Conservation (phyloP, 495 filamentous ascomycete genomes). For the Penicillium lagena region DNA sequence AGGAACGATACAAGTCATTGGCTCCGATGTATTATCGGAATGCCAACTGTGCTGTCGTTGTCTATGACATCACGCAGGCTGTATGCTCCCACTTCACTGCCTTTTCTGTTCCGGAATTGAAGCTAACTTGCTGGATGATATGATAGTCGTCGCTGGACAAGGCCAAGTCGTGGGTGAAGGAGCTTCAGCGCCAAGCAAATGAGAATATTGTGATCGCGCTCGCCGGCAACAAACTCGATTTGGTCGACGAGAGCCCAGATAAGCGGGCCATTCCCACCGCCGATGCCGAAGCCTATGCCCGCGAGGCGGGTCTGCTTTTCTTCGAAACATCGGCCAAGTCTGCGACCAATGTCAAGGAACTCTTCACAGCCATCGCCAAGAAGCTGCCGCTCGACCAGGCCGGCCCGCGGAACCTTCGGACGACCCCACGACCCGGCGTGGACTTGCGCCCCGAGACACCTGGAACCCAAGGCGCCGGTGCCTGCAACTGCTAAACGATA, state of each 20-base stretch:
- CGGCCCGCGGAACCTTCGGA: conserved; percentile 73
- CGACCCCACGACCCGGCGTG: conserved; percentile 71
- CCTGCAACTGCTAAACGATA: conserved; percentile 65
- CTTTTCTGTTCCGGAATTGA: not conserved
- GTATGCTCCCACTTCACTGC: conserved; percentile 43
- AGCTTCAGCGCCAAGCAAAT: conserved; percentile 96
- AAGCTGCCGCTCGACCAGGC: conserved; percentile 94
- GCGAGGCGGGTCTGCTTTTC: conserved; percentile 87
- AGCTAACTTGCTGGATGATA: conserved; percentile 1
- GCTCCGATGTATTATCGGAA: conserved; percentile 99
- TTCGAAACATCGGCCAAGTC: conserved; percentile 98
- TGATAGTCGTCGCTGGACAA: conserved; percentile 88
- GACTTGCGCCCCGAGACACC: conserved; percentile 72
- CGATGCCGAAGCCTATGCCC: conserved; percentile 92
- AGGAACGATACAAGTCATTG: conserved; percentile 96
- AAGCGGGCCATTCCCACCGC: conserved; percentile 84
- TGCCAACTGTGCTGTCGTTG: conserved; percentile 97
- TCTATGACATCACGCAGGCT: conserved; percentile 98
- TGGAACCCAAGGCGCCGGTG: conserved; percentile 64
- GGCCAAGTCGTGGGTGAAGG: conserved; percentile 99
- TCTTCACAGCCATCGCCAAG: conserved; percentile 98
- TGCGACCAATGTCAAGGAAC: conserved; percentile 85
- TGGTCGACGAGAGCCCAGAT: conserved; percentile 82
- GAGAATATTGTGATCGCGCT: conserved; percentile 99
- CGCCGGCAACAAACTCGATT: conserved; percentile 94